phyloP scores from a whole-genome alignment of 73 alveolate species.

The Effrenium voratum region DNA sequence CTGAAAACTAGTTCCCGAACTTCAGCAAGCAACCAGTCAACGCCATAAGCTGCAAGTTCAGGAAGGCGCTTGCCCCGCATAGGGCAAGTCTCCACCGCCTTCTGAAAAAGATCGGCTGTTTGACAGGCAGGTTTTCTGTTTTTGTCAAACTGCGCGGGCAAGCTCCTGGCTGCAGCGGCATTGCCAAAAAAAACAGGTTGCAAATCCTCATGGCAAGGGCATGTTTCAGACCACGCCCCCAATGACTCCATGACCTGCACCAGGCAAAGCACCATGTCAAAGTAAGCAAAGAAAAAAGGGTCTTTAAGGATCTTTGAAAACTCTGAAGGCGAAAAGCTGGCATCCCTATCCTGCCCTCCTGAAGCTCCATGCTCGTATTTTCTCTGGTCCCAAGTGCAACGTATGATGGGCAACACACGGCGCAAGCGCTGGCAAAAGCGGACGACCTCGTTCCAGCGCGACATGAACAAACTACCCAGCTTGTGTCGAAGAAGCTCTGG shows the following conservation, averaged over 20 bases:
- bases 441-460: slow-evolving; percentile 7
- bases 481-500: neutral
- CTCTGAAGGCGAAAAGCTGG: neutral
- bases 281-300: neutral
- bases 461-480: neutral
- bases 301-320: neutral
- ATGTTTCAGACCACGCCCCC: neutral
- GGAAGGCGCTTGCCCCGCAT: slow-evolving; percentile 21
- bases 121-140: no score
- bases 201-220: slow-evolving; percentile 21
- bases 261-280: neutral
- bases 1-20: neutral
- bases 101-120: no score
- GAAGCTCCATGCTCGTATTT: neutral
- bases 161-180: no score
- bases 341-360: neutral
- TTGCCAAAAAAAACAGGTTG: no score
- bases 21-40: neutral
- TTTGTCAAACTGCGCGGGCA: no score
- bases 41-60: neutral
- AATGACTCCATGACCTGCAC: neutral
- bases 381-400: neutral
- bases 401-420: neutral
- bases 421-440: neutral
- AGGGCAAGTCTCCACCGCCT: neutral